phyloP scores from a whole-genome alignment of 1,284 basidiomycete species.

The Lentinula novae-zelandiae region DNA sequence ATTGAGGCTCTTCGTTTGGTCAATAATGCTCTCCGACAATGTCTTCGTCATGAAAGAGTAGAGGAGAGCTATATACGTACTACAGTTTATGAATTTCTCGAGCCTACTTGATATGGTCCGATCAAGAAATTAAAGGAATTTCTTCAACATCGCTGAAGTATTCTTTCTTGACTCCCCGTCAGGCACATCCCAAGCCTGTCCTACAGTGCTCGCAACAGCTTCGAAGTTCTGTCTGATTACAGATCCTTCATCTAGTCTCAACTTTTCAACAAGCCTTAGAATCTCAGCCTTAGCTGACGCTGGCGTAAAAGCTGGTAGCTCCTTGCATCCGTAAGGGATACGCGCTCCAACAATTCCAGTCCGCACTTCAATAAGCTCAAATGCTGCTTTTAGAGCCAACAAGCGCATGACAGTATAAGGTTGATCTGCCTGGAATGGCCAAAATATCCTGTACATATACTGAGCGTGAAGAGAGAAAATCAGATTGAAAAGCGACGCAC shows the following conservation, averaged over 20 bases:
- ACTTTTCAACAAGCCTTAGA: neutral
- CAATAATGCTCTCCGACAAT: no score
- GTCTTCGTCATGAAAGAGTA: no score
- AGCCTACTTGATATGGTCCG: no score
- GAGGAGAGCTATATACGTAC: no score
- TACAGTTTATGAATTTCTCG: no score
- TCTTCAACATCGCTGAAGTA: neutral
- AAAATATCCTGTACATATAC: neutral
- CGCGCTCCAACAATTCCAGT: constrained; percentile 3
- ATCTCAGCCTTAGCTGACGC: constrained; percentile 2
- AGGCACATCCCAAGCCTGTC: neutral
- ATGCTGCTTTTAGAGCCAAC: neutral
- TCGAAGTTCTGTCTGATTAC: constrained; percentile 3
- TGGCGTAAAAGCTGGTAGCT: neutral
- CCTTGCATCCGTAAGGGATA: constrained; percentile 1
- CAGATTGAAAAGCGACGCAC: neutral
- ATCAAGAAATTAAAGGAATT: no score
- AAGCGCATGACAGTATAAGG: constrained; percentile 1
- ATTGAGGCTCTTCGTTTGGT: no score
- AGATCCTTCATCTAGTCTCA: constrained; percentile 1
- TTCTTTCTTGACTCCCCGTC: neutral
- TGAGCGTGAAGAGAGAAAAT: neutral
- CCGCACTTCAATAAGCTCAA: constrained; percentile 8
- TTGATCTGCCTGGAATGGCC: constrained; percentile 1
- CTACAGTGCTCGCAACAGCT: neutral